Evolutionary conservation across 352 stramenopile genomes (phyloP).

Genomic region (Globisporangium canariense): DNA sequence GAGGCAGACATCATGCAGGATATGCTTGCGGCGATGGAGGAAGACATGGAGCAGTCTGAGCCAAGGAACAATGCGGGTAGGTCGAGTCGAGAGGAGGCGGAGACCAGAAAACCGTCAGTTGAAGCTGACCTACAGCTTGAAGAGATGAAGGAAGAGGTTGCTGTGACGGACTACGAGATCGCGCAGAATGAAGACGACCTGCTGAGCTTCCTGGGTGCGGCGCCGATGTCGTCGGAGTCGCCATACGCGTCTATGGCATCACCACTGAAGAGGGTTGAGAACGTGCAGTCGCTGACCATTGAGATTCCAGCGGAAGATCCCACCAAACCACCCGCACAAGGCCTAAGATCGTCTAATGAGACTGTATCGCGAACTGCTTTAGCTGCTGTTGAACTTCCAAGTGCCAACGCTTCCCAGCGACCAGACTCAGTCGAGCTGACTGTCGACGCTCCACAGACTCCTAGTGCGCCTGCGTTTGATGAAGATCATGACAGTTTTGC

Average conservation of each 20-base stretch:
- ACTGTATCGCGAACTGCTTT: neutral
- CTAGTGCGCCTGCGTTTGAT: slow-evolving; percentile 16
- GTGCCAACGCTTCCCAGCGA: neutral
- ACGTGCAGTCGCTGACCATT: neutral
- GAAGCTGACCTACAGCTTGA: slow-evolving; percentile 10
- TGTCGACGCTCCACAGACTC: neutral
- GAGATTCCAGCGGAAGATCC: neutral
- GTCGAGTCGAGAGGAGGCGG: slow-evolving; percentile 1
- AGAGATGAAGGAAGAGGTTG: slow-evolving; percentile 11
- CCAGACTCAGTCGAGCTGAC: neutral
- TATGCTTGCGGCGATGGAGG: slow-evolving; percentile 17
- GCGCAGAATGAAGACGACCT: slow-evolving; percentile 58
- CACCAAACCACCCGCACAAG: neutral
- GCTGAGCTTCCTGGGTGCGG: slow-evolving; percentile 34
- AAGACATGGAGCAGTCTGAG: slow-evolving; percentile 10
- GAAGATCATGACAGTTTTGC: slow-evolving; percentile 2
- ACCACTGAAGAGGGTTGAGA: neutral
- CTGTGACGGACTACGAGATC: slow-evolving; percentile 39
- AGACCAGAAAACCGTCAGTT: neutral
- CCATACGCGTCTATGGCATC: neutral
- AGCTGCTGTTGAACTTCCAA: neutral
- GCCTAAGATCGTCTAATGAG: neutral
- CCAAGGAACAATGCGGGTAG: neutral
- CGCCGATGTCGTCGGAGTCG: slow-evolving; percentile 1
- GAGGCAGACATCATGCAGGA: slow-evolving; percentile 11